Conservation (phyloP, 192 early-diverging fungal species). For the Haplosporangium gracile region DNA sequence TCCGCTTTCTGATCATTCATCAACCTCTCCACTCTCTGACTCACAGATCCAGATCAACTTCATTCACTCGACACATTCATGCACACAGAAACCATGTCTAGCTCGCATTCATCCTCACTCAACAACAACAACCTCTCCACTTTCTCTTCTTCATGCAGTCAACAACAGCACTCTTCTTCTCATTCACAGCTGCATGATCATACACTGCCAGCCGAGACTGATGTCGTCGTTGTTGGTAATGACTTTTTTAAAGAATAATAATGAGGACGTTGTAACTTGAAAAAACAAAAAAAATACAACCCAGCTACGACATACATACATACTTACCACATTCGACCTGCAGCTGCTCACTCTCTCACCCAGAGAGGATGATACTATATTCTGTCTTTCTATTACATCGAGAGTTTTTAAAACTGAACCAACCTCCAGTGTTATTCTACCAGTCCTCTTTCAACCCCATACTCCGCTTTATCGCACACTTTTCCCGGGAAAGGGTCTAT, state of each 20-base stretch:
- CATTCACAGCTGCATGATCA: slow-evolving; percentile 3
- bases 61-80: background rate
- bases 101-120: background rate
- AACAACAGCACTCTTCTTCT: background rate
- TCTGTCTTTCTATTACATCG: too few species aligned
- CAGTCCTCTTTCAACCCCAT: background rate
- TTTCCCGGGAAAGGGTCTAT: background rate
- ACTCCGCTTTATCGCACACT: background rate
- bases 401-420: too few species aligned
- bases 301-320: background rate
- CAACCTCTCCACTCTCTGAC: background rate
- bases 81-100: background rate
- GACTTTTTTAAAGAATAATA: background rate
- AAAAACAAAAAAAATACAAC: background rate
- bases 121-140: background rate
- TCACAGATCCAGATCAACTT: background rate
- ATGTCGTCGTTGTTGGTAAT: slow-evolving; percentile 35
- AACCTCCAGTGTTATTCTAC: too few species aligned
- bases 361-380: too few species aligned
- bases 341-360: background rate
- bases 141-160: background rate
- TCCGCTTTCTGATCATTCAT: background rate
- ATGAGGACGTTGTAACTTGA: background rate
- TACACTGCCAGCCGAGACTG: slow-evolving; percentile 7
- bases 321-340: background rate